Percentiles rank a stretch among this genome's conserved stretches.
Conservation (phyloP, 768 basidiomycete species). For the Tricholoma saponaceum region DNA sequence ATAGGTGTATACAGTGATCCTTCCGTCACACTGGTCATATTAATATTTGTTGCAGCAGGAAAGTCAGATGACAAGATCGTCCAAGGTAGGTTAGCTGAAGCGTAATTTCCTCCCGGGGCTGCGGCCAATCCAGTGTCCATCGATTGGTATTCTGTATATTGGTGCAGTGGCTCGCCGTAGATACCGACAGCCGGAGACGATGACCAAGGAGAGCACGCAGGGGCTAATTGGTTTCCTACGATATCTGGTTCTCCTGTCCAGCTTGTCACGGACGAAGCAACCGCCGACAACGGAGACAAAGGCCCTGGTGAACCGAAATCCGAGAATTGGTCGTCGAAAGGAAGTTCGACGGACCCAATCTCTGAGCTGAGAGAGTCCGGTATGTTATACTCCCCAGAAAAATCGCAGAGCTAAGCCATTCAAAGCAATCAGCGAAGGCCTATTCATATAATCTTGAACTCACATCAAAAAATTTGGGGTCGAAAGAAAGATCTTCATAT, state of each 20-base stretch:
- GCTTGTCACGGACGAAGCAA: constrained; percentile 33
- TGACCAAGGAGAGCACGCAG: constrained; percentile 3
- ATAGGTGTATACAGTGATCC: constrained; percentile 3
- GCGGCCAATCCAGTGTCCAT: neutral
- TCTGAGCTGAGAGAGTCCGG: constrained; percentile 12
- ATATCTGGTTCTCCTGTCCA: constrained; percentile 31
- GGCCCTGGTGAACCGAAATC: constrained; percentile 7
- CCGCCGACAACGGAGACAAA: constrained; percentile 25
- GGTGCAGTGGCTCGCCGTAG: neutral
- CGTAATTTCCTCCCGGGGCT: neutral
- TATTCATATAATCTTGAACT: neutral
- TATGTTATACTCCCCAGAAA: constrained; percentile 5
- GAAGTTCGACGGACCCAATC: constrained; percentile 6
- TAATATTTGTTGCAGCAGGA: neutral
- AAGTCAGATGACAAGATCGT: neutral
- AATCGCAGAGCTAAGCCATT: neutral
- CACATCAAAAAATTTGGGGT: constrained; percentile 8
- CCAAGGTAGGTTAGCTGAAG: constrained; percentile 4
- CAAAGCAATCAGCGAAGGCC: neutral
- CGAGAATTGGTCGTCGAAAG: constrained; percentile 11
- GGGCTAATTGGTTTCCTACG: constrained; percentile 3
- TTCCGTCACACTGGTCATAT: constrained; percentile 1
- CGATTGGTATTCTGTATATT: neutral
- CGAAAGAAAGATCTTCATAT: constrained; percentile 8
- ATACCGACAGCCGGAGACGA: constrained; percentile 3